These are phyloP conservation scores for Paramecium bursaria DNA, from an alignment of 73 alveolate species.

Conservation along the genomic window DNA sequence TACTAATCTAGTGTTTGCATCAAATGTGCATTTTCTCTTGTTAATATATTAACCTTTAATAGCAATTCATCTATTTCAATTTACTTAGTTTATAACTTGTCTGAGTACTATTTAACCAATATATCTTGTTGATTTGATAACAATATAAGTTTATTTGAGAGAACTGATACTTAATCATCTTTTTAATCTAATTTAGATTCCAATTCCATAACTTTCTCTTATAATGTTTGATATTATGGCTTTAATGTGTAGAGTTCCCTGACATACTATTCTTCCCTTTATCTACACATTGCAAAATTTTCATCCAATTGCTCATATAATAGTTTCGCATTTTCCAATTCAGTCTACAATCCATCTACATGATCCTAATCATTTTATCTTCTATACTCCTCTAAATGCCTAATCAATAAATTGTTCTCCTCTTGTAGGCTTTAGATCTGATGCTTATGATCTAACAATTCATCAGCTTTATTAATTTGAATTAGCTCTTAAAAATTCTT, in stretches of 20 bases:
- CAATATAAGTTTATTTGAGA: background rate
- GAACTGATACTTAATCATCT: slow-evolving; percentile 4
- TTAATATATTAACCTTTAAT: background rate
- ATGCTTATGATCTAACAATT: background rate
- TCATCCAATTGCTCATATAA: background rate
- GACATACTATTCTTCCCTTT: slow-evolving; percentile 8
- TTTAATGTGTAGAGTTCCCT: slow-evolving; percentile 12
- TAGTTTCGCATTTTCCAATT: slow-evolving; percentile 3
- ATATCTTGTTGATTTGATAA: background rate
- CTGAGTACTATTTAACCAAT: background rate
- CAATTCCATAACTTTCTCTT: background rate
- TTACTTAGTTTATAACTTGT: background rate
- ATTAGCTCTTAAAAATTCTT: background rate
- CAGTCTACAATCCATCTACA: slow-evolving; percentile 1
- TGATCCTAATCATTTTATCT: slow-evolving; percentile 12
- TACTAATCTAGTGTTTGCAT: background rate
- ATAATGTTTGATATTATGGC: background rate
- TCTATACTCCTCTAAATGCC: slow-evolving; percentile 33
- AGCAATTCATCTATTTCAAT: slow-evolving; percentile 13
- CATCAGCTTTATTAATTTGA: background rate
- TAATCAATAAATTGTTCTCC: slow-evolving; percentile 41
- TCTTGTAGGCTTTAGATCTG: slow-evolving; percentile 1
- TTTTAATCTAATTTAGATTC: background rate
- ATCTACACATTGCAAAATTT: slow-evolving; percentile 20
- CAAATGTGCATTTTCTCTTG: background rate